Conservation (phyloP, 768 basidiomycete species). For the Psilocybe azurescens region DNA sequence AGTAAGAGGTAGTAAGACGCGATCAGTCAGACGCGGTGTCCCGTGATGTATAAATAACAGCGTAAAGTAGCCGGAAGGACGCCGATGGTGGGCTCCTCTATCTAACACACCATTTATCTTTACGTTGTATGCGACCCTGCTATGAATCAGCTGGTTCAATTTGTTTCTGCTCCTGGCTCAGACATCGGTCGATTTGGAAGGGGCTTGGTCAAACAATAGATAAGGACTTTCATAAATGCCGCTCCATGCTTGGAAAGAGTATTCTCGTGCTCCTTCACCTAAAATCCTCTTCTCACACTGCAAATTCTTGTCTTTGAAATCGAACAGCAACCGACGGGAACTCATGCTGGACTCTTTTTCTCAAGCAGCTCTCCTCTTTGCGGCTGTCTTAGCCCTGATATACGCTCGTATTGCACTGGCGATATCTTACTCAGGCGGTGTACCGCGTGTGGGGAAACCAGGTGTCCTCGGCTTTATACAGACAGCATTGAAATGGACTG, state of each 20-base stretch:
- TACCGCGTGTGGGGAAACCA: constrained; percentile 37
- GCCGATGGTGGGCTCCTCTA: neutral
- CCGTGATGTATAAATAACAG: neutral
- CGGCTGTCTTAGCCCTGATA: constrained; percentile 20
- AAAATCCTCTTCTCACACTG: constrained; percentile 17
- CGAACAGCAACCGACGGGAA: neutral
- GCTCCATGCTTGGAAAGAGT: neutral
- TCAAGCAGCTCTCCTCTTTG: constrained; percentile 23
- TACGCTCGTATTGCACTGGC: constrained; percentile 32
- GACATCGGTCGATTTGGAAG: neutral
- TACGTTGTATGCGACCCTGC: neutral
- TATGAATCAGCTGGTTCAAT: neutral
- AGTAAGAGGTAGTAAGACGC: neutral
- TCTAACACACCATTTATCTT: neutral
- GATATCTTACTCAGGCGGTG: constrained; percentile 34
- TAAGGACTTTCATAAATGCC: constrained; percentile 9
- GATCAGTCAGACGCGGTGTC: neutral
- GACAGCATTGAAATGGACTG: constrained; percentile 39
- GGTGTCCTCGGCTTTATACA: constrained; percentile 39
- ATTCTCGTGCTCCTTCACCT: neutral
- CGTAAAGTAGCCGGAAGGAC: neutral
- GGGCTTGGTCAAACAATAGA: neutral
- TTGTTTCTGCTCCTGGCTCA: neutral
- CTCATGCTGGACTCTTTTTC: constrained; percentile 23
- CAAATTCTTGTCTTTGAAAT: constrained; percentile 13